Evolutionary conservation across 2,329 filamentous ascomycete species (phyloP).

Genomic region (Daldinia sp.): DNA sequence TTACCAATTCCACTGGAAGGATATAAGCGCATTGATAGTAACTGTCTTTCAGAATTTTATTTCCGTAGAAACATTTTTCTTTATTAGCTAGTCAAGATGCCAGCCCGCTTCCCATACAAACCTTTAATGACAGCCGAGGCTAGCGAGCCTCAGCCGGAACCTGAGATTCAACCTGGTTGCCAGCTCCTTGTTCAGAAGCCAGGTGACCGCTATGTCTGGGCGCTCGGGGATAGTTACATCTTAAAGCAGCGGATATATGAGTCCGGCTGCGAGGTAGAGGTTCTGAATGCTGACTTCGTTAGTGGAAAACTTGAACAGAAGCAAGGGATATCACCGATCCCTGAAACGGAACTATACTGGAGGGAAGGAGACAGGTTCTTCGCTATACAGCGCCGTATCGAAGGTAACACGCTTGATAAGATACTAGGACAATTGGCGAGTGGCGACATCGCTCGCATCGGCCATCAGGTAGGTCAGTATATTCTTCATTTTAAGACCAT

Average conservation of each 20-base stretch:
- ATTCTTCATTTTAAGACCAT: slow-evolving; percentile 12
- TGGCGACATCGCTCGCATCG: slow-evolving; percentile 23
- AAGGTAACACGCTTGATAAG: slow-evolving; percentile 25
- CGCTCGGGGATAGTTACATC: slow-evolving; percentile 18
- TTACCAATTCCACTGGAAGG: not conserved
- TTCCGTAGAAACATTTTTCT: not conserved
- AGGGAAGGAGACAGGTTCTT: slow-evolving; percentile 21
- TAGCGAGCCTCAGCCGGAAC: slow-evolving; percentile 5
- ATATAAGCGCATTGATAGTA: slow-evolving; percentile 4
- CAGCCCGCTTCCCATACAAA: slow-evolving; percentile 30
- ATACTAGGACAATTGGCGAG: slow-evolving; percentile 4
- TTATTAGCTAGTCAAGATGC: slow-evolving; percentile 10
- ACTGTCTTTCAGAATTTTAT: not conserved
- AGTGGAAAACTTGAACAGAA: not conserved
- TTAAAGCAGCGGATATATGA: slow-evolving; percentile 20
- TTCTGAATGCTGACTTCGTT: slow-evolving; percentile 15
- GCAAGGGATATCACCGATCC: not conserved
- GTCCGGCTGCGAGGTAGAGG: slow-evolving; percentile 23
- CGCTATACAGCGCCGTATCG: slow-evolving; percentile 21
- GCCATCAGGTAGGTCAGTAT: slow-evolving; percentile 12
- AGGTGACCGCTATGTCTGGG: slow-evolving; percentile 17
- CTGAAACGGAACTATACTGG: slow-evolving; percentile 8
- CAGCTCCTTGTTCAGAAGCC: slow-evolving; percentile 18
- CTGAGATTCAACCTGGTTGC: slow-evolving; percentile 9
- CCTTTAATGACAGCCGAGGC: slow-evolving; percentile 4